Base-by-base conservation (phyloP, 2,329 filamentous ascomycete species). In the Monilinia aucupariae region DNA sequence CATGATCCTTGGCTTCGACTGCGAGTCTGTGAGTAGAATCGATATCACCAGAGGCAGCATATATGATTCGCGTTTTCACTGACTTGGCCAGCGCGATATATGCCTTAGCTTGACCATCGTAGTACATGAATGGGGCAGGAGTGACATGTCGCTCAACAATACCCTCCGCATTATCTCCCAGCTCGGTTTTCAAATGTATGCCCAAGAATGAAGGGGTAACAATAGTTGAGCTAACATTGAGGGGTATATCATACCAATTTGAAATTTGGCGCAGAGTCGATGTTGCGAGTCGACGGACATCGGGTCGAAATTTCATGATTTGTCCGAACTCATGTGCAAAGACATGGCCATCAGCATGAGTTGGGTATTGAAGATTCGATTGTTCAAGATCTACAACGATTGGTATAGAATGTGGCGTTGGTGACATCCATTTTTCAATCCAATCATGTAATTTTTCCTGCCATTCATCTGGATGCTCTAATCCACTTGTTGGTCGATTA, bases 41-140 rank as follows among this genome's bases (percentile, higher is more conserved):
- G 2, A 70, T 69, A 22, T 77, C 76, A 13, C 78, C 78, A 0
- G 77, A 78, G 13, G 78, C 78, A 15, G 80, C 74, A 68, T 78
- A 82, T 1, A 78, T 74, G 15, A 78, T 59, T 0, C 68, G 60
- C 0, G 75, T 67, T 4, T 72, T 70, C 43, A 70, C 62, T 5
- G 66, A 50, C 13, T 68, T 50, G 0, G 77, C 75, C 53, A 76
- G 73, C 34, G 69, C 61, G 27, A 79, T 71, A 64, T 78, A 78
- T 1, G 73, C 71, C 4, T 71, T 68, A 0, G 75, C 73, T 67
- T 79, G 77, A 0, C 71, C 71, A 1, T 74, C 69, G 65, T 74
- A 77, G 22, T 69, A 64, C n/a, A 56, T 66, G 49, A 68, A 73
- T 7, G 61, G 53, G 32, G 68, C 59, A 13, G 68, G 61, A 7